phyloP scores from a whole-genome alignment of 306 rosid species.

The Cucurbita pepo region DNA sequence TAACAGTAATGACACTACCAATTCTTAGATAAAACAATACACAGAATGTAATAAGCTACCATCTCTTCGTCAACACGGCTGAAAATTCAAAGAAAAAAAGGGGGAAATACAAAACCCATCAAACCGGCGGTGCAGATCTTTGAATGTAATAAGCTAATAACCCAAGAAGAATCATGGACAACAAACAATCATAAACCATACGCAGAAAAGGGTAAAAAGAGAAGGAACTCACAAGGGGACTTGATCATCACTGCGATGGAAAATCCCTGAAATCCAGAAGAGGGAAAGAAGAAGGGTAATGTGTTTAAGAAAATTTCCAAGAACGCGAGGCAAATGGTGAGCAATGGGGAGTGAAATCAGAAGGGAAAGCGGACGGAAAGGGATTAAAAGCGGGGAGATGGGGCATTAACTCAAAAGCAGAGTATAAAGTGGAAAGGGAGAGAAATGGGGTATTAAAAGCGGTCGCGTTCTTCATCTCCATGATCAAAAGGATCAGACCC shows the following conservation, averaged over 20 bases:
- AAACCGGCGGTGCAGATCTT: neutral
- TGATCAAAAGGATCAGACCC: neutral
- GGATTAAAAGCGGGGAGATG: neutral
- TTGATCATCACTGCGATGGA: too few species aligned
- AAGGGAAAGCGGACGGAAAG: neutral
- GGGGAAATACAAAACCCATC: neutral
- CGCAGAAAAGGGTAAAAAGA: neutral
- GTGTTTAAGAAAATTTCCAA: neutral
- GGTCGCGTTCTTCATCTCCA: neutral
- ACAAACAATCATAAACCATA: neutral
- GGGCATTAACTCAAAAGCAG: conserved; percentile 7
- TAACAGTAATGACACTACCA: neutral
- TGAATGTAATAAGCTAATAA: neutral
- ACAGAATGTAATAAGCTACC: too few species aligned
- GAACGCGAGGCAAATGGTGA: neutral
- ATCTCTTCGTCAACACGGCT: neutral
- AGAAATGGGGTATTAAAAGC: neutral
- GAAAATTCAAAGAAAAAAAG: neutral
- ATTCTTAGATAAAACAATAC: neutral
- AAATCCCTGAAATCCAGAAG: conserved; percentile 3
- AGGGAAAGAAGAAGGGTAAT: conserved; percentile 14
- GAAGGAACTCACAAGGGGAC: too few species aligned
- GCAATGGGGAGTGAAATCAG: neutral
- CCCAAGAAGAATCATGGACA: neutral
- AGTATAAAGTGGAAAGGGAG: neutral